Conservation (phyloP, 805 yeast species). For the Lipomyces anomalus region DNA sequence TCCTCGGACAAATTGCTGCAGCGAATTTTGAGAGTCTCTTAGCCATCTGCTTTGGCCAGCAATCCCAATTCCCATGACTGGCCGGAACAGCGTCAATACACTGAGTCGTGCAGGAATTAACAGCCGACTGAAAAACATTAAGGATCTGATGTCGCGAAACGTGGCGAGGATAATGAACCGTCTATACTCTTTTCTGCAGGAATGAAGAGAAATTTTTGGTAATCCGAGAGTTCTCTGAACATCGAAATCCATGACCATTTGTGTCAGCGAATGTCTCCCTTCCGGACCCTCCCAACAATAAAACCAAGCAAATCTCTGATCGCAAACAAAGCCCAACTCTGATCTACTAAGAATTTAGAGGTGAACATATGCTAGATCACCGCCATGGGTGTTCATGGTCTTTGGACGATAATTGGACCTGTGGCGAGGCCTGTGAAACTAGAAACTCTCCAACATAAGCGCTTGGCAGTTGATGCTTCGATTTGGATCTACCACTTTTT, state of each 20-base stretch:
- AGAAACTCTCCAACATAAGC: constrained; percentile 72
- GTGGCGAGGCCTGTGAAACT: constrained; percentile 84
- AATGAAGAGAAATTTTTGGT: too few species aligned
- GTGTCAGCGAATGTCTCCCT: too few species aligned
- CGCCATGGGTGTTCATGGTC: constrained; percentile 88
- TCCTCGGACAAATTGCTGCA: constrained; percentile 42
- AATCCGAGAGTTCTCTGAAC: too few species aligned
- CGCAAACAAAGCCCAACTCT: too few species aligned
- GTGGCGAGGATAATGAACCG: neutral
- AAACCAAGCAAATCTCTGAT: too few species aligned
- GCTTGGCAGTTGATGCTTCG: constrained; percentile 93
- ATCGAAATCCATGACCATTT: too few species aligned
- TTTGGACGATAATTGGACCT: constrained; percentile 90
- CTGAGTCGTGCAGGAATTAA: neutral
- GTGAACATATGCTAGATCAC: too few species aligned
- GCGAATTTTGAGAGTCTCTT: neutral
- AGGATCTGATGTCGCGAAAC: too few species aligned
- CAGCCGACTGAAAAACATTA: neutral
- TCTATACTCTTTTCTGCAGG: too few species aligned
- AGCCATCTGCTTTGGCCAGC: neutral
- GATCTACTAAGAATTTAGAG: too few species aligned
- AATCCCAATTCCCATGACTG: neutral
- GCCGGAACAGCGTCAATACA: neutral
- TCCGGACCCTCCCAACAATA: too few species aligned
- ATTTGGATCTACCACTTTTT: constrained; percentile 97